A percentile compares a stretch with the other conserved stretches of the same genome.
These are phyloP conservation scores for Piromyces finnis DNA, from an alignment of 192 early-diverging fungal genomes.

Conservation along the genomic window DNA sequence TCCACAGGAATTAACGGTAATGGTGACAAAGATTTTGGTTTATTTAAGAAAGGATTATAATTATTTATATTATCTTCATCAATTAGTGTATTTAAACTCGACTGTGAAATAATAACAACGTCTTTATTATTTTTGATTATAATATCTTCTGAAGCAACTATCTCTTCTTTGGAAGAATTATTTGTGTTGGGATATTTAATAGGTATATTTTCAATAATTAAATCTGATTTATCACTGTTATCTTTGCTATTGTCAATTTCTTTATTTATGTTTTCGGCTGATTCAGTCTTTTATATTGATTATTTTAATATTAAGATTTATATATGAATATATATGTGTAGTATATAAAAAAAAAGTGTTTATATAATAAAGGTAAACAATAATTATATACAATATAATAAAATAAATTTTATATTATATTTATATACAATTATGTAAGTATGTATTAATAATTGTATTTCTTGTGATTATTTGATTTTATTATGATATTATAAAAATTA, in stretches of 20 bases:
- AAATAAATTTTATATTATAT: too few relatives aligned
- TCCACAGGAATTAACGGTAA: background rate
- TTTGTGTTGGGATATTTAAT: background rate
- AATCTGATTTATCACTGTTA: background rate
- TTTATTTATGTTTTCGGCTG: background rate
- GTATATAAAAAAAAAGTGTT: too few relatives aligned
- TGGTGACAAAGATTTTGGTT: background rate
- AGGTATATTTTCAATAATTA: background rate
- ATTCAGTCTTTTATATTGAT: background rate
- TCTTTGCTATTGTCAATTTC: background rate
- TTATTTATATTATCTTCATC: background rate
- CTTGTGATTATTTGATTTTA: background rate
- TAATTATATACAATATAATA: too few relatives aligned
- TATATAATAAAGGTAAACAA: too few relatives aligned
- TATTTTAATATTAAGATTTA: too few relatives aligned
- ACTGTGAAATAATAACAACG: background rate
- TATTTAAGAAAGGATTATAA: background rate
- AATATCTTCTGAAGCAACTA: background rate
- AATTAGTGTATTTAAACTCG: background rate
- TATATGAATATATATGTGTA: too few relatives aligned
- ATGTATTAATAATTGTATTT: too few relatives aligned
- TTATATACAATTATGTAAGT: too few relatives aligned
- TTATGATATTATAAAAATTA: background rate
- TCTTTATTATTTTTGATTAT: background rate
- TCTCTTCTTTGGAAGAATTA: background rate